Base-by-base conservation (phyloP, 805 yeast genomes). In the Saturnispora silvae region DNA sequence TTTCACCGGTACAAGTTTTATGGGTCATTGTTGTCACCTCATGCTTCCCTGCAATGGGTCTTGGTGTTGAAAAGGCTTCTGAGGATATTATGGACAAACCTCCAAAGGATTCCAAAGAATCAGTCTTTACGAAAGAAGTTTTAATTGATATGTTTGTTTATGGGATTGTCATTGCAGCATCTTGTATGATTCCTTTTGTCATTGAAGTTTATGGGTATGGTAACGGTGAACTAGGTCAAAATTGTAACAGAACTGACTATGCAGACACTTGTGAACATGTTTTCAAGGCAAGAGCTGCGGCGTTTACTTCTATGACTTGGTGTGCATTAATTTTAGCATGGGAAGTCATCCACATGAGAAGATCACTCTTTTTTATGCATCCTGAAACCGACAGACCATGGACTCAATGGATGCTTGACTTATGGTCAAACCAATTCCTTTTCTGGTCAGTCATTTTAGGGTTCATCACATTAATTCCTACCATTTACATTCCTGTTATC, bases 301-400 rank as follows among this genome's bases (percentile, higher is more conserved):
- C 86, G 0, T 84, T 84, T 63, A 80, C 80, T 1, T 72, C 78
- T 2, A 77, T 83, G 77, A 84, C 94, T 1, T 84, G 94, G 94
- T 72, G 87, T 61, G 81, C 89, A 3, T 66, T 84, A 41, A 54
- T 83, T 20, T 63, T 81, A 33, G 92, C 94, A 1, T 82, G 92
- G 92, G 92, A 82, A 59, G 84, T 83, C 48, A 68, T 81, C 40
- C 83, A 81, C 52, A 60, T 76, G 57, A 65, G 79, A 47, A 65
- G 76, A 48, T 82, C 94, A 2, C 63, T 83, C 43, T 81, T 82
- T 58, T 61, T 62, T 37, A 77, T 77, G 82, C 70, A 77, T 40
- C 81, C 81, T 18, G 79, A 75, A 33, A 60, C 77, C 13, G 75
- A 69, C 37, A 67, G 72, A 13, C 75, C 79, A 47, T 69, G 64